A percentile compares a stretch with the other conserved stretches of the same genome.
Conservation (phyloP, 768 basidiomycete species). For the Strobilomyces echinocephalus region DNA sequence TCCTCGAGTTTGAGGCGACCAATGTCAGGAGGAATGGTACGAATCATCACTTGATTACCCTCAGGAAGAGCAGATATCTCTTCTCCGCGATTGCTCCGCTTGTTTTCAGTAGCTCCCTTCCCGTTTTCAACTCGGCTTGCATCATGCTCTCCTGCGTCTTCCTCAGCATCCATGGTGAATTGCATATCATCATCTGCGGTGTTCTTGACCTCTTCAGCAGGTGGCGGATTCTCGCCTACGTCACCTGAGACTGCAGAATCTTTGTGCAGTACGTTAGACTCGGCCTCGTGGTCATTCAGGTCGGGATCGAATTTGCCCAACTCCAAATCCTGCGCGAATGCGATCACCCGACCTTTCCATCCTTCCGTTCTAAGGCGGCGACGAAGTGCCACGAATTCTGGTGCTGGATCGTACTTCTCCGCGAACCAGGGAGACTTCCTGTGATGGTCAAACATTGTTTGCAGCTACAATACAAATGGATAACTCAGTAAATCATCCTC, state of each 20-base stretch:
- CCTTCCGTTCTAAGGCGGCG: slow-evolving; percentile 78
- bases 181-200: slow-evolving; percentile 68
- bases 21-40: slow-evolving; percentile 91
- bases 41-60: slow-evolving; percentile 90
- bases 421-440: slow-evolving; percentile 95
- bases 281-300: slow-evolving; percentile 55
- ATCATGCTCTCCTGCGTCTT: slow-evolving; percentile 63
- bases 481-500: slow-evolving; percentile 19
- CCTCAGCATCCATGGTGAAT: slow-evolving; percentile 67
- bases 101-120: slow-evolving; percentile 42
- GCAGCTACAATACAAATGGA: slow-evolving; percentile 64
- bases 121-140: slow-evolving; percentile 56
- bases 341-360: slow-evolving; percentile 68
- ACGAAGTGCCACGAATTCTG: slow-evolving; percentile 68
- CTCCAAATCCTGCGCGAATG: slow-evolving; percentile 77
- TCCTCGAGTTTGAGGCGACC: slow-evolving; percentile 87
- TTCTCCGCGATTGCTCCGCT: slow-evolving; percentile 56
- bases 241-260: slow-evolving; percentile 41
- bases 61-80: slow-evolving; percentile 69
- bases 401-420: slow-evolving; percentile 85
- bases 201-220: slow-evolving; percentile 51
- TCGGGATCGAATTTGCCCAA: slow-evolving; percentile 83
- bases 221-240: slow-evolving; percentile 30
- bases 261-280: slow-evolving; percentile 48
- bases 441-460: slow-evolving; percentile 94